Evolutionary conservation across 1,284 basidiomycete species (phyloP), one percentile per base, ranked within the genome.

Genomic region (Boletus semigastroideus): DNA sequence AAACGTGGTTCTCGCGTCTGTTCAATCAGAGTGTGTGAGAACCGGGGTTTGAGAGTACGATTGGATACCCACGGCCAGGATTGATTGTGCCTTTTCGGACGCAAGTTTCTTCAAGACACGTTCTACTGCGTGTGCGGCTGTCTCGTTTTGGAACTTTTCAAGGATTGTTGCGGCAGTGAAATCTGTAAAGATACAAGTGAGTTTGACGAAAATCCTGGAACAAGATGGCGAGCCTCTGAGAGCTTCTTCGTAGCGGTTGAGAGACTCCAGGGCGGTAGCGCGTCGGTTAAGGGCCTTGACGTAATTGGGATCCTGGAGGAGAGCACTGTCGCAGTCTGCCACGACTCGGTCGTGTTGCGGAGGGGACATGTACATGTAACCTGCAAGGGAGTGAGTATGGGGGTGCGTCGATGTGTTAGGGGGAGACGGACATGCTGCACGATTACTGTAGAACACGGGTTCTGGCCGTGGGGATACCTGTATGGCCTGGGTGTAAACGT

Each of bases 151-250:
- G 83, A 99, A 98, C 64, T 89, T 87, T 68, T 96, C 93, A 42
- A 99, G 80, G 59, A 99, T 97, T 14, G 94, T 94, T 0, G 91
- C 88, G 10, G 97, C 93, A 1, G 96, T 98, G 76, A 90, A 99
- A 72, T 99, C 96, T 94, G 52, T 1, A 41, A 19, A 17, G 25
- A 22, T 17, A 37, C 1, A 17, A 44, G 40, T 44, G 11, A 46
- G 41, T 43, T 17, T 31, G 42, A 37, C 11, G n/a, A 3, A 5
- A 40, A 2, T 10, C 41, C 37, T 14, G 27, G 25, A 31, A 46
- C 13, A 7, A n/a, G 6, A 43, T 1, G 20, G 68, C 79, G 11
- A 46, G 91, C 92, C 92, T 65, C 90, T 80, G 33, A 97, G 72
- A 25, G 92, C 81, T 56, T 90, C 89, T 66, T 90, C 83, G 53